A percentile compares a stretch with the other conserved stretches of the same genome.
Conservation (phyloP, 176 grass and related monocot genomes). For the Musa acuminata region DNA sequence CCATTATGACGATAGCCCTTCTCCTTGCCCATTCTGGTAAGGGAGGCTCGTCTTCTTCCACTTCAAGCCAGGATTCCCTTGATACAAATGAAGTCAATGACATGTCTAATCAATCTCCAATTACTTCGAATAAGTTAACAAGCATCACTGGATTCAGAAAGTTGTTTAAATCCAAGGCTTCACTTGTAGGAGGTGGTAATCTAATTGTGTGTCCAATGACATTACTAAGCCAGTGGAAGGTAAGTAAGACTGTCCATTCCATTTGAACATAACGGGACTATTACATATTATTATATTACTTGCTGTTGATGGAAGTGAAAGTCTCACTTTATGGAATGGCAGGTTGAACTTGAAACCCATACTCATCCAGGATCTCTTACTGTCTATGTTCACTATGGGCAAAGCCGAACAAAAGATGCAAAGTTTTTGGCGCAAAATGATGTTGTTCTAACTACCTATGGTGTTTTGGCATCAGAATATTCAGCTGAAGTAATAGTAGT, state of each 20-base stretch:
- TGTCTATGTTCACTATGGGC: constrained; percentile 92
- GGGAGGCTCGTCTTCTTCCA: constrained; percentile 36
- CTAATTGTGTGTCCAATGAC: constrained; percentile 95
- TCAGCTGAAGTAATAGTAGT: constrained; percentile 46
- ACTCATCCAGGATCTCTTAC: constrained; percentile 44
- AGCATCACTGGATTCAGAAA: constrained; percentile 64
- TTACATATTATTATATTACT: not conserved
- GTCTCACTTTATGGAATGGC: constrained; percentile 22
- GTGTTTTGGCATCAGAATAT: constrained; percentile 89
- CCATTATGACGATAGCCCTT: constrained; percentile 97
- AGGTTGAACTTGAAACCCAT: constrained; percentile 92
- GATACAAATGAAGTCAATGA: constrained; percentile 43
- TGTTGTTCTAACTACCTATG: constrained; percentile 92
- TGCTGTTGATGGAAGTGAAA: not conserved
- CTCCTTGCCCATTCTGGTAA: constrained; percentile 70
- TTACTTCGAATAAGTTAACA: constrained; percentile 51
- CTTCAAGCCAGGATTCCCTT: constrained; percentile 28
- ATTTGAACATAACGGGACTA: not conserved
- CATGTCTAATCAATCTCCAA: constrained; percentile 26
- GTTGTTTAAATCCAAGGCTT: constrained; percentile 50
- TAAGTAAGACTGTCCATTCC: constrained; percentile 35
- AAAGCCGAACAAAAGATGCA: constrained; percentile 81
- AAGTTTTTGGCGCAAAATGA: constrained; percentile 60
- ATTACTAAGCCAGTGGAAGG: constrained; percentile 95
- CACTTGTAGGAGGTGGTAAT: constrained; percentile 62